Evolutionary conservation across 768 basidiomycete genomes (phyloP), one percentile per base, ranked within the genome.

Genomic region (Aureoboletus auriporus): DNA sequence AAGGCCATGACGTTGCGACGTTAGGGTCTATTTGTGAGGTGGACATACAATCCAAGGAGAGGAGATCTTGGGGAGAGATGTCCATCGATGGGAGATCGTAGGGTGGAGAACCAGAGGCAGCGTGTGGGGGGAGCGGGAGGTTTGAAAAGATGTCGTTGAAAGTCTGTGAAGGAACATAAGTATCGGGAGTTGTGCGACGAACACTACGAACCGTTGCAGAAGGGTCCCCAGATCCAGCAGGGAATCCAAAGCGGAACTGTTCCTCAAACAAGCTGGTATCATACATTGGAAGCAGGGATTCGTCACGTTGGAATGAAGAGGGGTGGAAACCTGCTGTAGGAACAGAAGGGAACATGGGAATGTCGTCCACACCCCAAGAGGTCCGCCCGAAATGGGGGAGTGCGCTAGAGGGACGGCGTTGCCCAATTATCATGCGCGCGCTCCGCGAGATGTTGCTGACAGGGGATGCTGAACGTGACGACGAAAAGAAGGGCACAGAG

Each of bases 361-460:
- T 42, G n/a, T 63, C 47, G 11, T 55, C 45, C 2, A 57, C 62
- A 6, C 67, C 61, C 58, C 58, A 63, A 0, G 56, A 64, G n/a
- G 56, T 57, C 5, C 56, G 54, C 3, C 63, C 61, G 6, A 63
- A 55, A 12, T 67, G 56, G 5, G 77, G 76, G 39, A 70, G 66
- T 3, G 72, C 76, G 43, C 76, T 77, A 0, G 78, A 80, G 0
- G 78, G 71, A 5, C 79, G 73, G 20, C 79, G 73, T 34, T 73
- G 70, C 4, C 75, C 75, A 14, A 76, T 61, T 50, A 70, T 51
- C 50, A 64, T 59, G 8, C 76, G 70, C 16, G 70, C 69, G 6
- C 61, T 68, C 3, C 72, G 74, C 1, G 77, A 72, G 46, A 78
- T 75, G 55, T 73, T 66, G 47, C 62, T 47, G 1, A 75, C 66